Evolutionary conservation across 805 yeast genomes (phyloP), one percentile per base, ranked within the genome.

Genomic region (Naumovozyma castellii): DNA sequence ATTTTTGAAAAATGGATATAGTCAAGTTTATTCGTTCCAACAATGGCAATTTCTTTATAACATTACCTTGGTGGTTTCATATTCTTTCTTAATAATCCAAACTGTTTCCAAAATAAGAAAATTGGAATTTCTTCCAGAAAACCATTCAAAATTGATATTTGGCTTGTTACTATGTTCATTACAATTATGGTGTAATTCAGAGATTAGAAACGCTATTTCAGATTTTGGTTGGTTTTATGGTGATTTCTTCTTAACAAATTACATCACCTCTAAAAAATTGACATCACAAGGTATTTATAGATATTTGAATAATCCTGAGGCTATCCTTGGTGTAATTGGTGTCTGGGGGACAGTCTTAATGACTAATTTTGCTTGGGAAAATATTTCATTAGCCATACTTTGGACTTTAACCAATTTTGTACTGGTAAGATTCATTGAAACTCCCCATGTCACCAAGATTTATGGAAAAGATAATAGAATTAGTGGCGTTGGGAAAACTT

Each of bases 201-300:
- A 85, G 22, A 81, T 83, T 29, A 70, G 77, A 46, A 74, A 75
- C 34, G 76, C 83, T 37, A 76, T 84, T 47, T 90, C 90, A 2
- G 81, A 80, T 44, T 82, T 79, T 59, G 92, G 94, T n/a, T 84
- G 92, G 92, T 84, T 83, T 52, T 84, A 80, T 57, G 94, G 94
- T 42, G 94, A 84, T 58, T 84, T 84, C 61, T 84, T 83, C 60
- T 64, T 81, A 42, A 76, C 82, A 29, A 72, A 69, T 38, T 65
- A 72, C 15, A 62, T 69, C 16, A 66, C 66, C 18, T 67, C 66
- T 41, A 61, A 72, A 5, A 67, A 67, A 46, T 66, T 84, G 48
- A 77, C 88, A 0, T 80, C 80, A 46, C 81, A 84, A 27, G 94
- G 94, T 37, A 83, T 84, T 31, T 84, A 84, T 56, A 73, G 90